Percentiles rank a stretch among this genome's conserved stretches.
phyloP scores from a whole-genome alignment of 352 stramenopile species.

The Globisporangium okanoganense region DNA sequence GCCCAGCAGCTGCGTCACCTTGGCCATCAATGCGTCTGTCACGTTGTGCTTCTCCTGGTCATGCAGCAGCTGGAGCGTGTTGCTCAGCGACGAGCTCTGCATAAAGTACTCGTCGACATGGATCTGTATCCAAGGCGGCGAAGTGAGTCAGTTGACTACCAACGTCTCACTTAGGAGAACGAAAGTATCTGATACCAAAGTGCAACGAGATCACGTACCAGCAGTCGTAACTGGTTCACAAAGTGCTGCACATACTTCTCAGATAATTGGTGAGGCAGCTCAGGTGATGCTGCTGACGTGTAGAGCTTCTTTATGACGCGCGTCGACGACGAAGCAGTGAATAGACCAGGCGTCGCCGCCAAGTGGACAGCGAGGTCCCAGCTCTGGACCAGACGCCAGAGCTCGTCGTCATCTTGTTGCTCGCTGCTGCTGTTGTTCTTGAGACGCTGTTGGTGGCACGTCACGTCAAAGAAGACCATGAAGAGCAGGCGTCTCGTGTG shows the following conservation, averaged over 20 bases:
- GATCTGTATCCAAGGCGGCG: background rate
- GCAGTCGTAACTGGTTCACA: slow-evolving; percentile 31
- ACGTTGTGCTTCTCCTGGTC: slow-evolving; percentile 16
- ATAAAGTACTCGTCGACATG: slow-evolving; percentile 48
- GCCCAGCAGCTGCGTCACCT: slow-evolving; percentile 25
- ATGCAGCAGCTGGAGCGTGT: slow-evolving; percentile 20
- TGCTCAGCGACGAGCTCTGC: slow-evolving; percentile 29
- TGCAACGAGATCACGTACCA: slow-evolving; percentile 12
- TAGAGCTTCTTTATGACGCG: slow-evolving; percentile 26
- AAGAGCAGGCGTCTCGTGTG: slow-evolving; percentile 10
- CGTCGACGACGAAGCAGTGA: slow-evolving; percentile 8
- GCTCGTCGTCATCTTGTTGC: slow-evolving; percentile 1
- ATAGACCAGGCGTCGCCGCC: background rate
- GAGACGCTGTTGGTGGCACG: slow-evolving; percentile 4
- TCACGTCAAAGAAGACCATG: slow-evolving; percentile 22
- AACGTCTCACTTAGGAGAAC: background rate
- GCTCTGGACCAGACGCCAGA: slow-evolving; percentile 12
- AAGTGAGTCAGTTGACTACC: background rate
- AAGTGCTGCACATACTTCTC: slow-evolving; percentile 38
- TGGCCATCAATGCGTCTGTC: slow-evolving; percentile 24
- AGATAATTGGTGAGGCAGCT: slow-evolving; percentile 21
- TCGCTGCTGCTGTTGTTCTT: background rate
- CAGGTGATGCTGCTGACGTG: background rate
- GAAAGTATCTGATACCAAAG: background rate
- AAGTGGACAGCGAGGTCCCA: slow-evolving; percentile 6